Evolutionary conservation across 176 grass and related monocot genomes (phyloP), one percentile per base, ranked within the genome.

Genomic region (Otatea glauca): DNA sequence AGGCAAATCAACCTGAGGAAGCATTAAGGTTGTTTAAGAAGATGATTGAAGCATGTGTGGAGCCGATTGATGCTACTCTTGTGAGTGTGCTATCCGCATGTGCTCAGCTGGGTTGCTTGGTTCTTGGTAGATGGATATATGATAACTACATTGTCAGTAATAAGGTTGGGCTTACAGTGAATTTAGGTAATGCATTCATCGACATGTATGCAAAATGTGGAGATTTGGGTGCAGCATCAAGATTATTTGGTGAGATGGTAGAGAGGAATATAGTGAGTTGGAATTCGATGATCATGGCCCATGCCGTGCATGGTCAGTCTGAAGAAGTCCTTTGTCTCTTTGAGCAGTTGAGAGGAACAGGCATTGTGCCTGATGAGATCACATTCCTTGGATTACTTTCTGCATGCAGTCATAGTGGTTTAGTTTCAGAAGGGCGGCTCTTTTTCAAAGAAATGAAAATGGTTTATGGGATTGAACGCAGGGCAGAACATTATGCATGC

Each of bases 151-250:
- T 94, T 76, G 16, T 53, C 32, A 84, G 48, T 23, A 50, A 79
- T 21, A 92, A 87, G 77, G 72, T 79, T 39, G 41, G 35, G 32
- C 82, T 90, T 32, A 85, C 73, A 9, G 24, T 88, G 14, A 94
- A 94, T 72, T 77, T 94, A 70, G 85, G 78, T 9, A 94, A 92
- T 92, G 82, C 85, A 35, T 86, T 88, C 34, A 94, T 94, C 12
- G 85, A 88, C 49, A 88, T 90, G 87, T 92, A 77, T 74, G 84
- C 90, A 9, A 94, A 94, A 86, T 92, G 92, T 25, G 92, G 92
- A 77, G 87, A 92, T 94, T 83, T 92, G 60, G 41, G 29, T 44
- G 54, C 56, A 76, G 85, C 92, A 72, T 81, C 85, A 62, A 90
- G 82, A 25, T 88, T 92, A 75, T 94, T 94, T 75, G 38, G 48